phyloP scores from a whole-genome alignment of 73 alveolate genomes.

The Diophrys sp. region DNA sequence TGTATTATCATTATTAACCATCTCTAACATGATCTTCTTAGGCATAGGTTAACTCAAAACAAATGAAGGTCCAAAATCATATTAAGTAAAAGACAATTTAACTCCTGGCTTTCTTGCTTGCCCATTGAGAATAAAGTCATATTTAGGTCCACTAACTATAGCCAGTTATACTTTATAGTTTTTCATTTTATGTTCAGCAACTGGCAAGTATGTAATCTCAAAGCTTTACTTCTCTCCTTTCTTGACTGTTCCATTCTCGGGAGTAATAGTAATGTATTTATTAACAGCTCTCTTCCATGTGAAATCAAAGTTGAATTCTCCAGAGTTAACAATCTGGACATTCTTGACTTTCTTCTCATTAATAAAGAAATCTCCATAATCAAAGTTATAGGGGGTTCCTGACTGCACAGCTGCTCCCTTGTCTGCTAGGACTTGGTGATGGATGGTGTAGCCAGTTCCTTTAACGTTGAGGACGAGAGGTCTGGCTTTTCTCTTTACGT shows the following conservation, averaged over 20 bases:
- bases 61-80: conserved; percentile 98
- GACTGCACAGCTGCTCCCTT: conserved; percentile 57
- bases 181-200: conserved; percentile 76
- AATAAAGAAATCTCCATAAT: conserved; percentile 93
- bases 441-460: conserved; percentile 97
- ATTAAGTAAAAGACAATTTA: conserved; percentile 74
- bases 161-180: conserved; percentile 83
- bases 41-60: conserved; percentile 96
- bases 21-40: conserved; percentile 78
- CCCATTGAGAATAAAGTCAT: conserved; percentile 86
- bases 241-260: conserved; percentile 97
- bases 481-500: conserved; percentile 97
- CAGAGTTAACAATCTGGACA: conserved; percentile 87
- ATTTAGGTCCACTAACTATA: conserved; percentile 95
- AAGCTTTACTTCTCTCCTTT: conserved; percentile 84
- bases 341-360: conserved; percentile 92
- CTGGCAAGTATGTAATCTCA: conserved; percentile 88
- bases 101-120: conserved; percentile 97
- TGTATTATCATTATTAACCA: conserved; percentile 89
- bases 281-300: conserved; percentile 88
- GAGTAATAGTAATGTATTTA: conserved; percentile 88
- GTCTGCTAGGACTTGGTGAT: conserved; percentile 85
- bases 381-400: conserved; percentile 79
- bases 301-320: conserved; percentile 97
- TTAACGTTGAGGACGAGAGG: conserved; percentile 98